Evolutionary conservation across 2,329 filamentous ascomycete genomes (phyloP).

Genomic region (Colletotrichum sidae): DNA sequence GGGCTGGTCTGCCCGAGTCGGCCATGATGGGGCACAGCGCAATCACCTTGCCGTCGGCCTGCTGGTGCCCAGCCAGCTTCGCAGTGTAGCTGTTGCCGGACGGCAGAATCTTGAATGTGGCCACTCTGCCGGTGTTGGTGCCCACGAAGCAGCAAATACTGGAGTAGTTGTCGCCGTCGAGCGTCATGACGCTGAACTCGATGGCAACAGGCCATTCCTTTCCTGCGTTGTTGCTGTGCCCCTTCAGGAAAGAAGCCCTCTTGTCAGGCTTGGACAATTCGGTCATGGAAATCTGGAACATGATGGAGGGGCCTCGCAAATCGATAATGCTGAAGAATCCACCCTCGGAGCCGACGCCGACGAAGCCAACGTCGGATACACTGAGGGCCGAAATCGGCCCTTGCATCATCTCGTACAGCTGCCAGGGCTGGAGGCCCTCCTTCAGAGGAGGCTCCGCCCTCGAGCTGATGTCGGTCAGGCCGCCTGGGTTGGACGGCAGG

Average conservation of each 20-base stretch:
- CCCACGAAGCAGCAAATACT: conserved; percentile 94
- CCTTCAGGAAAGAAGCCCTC: conserved; percentile 76
- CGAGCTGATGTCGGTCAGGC: conserved; percentile 78
- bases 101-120: conserved; percentile 91
- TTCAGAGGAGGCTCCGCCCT: conserved; percentile 79
- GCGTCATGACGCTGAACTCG: conserved; percentile 92
- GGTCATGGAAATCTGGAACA: conserved; percentile 78
- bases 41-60: conserved; percentile 77
- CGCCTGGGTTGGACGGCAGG: conserved; percentile 70
- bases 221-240: conserved; percentile 57
- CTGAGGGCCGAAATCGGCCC: conserved; percentile 83
- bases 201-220: conserved; percentile 84
- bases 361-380: conserved; percentile 93
- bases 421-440: conserved; percentile 83
- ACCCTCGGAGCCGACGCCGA: conserved; percentile 86
- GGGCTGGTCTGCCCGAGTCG: conserved; percentile 79
- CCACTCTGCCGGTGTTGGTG: conserved; percentile 84
- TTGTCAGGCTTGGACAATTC: conserved; percentile 85
- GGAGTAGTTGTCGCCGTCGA: conserved; percentile 95
- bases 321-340: conserved; percentile 87
- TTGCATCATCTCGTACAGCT: conserved; percentile 85
- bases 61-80: conserved; percentile 75
- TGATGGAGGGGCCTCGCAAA: conserved; percentile 85
- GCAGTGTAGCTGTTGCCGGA: conserved; percentile 78
- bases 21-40: conserved; percentile 83